These are phyloP conservation scores for Luffa aegyptiaca DNA, from an alignment of 306 rosid genomes.

Conservation along the genomic window DNA sequence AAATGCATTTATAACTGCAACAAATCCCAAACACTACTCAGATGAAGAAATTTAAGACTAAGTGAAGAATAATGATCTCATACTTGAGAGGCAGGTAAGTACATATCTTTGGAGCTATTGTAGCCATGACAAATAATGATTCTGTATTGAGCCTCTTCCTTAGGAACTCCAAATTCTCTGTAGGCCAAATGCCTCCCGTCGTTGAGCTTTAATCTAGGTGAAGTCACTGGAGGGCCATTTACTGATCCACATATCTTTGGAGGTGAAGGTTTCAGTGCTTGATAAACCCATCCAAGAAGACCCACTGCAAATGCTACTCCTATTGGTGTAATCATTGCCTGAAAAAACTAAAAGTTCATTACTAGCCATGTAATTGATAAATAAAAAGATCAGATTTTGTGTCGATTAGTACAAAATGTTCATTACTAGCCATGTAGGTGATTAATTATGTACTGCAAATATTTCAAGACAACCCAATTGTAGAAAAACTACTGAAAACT, in stretches of 20 bases:
- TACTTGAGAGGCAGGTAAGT: constrained; percentile 49
- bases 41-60: background rate
- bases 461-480: background rate
- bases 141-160: constrained; percentile 53
- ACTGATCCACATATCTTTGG: constrained; percentile 55
- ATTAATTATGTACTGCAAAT: background rate
- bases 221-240: constrained; percentile 50
- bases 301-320: constrained; percentile 42
- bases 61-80: background rate
- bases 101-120: constrained; percentile 37
- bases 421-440: background rate
- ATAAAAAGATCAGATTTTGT: background rate
- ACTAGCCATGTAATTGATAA: background rate
- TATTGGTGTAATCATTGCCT: constrained; percentile 47
- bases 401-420: background rate
- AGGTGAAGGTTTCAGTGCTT: constrained; percentile 47
- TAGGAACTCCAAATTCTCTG: constrained; percentile 53
- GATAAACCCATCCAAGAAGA: constrained; percentile 41
- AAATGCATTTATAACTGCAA: background rate
- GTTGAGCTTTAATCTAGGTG: constrained; percentile 54
- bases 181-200: constrained; percentile 82
- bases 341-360: background rate
- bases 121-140: constrained; percentile 61
- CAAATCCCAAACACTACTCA: background rate
- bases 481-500: background rate